Evolutionary conservation across 164 flowering plant genomes (phyloP).

Genomic region (Buxus sempervirens): DNA sequence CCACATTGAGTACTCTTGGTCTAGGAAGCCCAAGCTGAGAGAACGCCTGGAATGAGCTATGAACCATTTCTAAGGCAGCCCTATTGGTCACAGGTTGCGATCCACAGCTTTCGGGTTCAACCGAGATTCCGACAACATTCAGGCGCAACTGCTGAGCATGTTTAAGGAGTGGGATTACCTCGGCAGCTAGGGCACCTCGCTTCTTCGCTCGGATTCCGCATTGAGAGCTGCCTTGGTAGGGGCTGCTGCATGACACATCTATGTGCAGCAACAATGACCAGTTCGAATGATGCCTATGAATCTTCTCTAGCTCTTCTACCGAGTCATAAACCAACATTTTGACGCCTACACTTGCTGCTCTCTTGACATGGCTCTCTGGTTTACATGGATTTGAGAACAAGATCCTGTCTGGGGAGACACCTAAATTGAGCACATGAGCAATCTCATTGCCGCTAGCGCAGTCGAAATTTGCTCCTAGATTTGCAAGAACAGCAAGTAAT

Average conservation of each 20-base stretch:
- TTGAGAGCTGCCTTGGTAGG: not conserved
- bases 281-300: not conserved
- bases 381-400: slow-evolving; percentile 9
- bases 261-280: slow-evolving; percentile 6
- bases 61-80: not conserved
- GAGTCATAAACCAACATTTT: slow-evolving; percentile 10
- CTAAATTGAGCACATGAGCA: not conserved
- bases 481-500: slow-evolving; percentile 5
- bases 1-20: slow-evolving; percentile 5
- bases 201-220: not conserved
- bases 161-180: slow-evolving; percentile 1
- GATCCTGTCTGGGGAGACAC: slow-evolving; percentile 8
- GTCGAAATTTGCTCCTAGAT: slow-evolving; percentile 18
- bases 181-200: not conserved
- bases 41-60: not conserved
- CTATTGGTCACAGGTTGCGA: not conserved
- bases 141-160: slow-evolving; percentile 6
- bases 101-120: slow-evolving; percentile 1
- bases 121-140: slow-evolving; percentile 1
- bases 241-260: not conserved
- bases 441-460: slow-evolving; percentile 16
- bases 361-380: slow-evolving; percentile 5
- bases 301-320: slow-evolving; percentile 8
- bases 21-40: not conserved
- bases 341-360: slow-evolving; percentile 8